Base-by-base conservation (phyloP, 306 rosid genomes). In the Begonia loranthoides region DNA sequence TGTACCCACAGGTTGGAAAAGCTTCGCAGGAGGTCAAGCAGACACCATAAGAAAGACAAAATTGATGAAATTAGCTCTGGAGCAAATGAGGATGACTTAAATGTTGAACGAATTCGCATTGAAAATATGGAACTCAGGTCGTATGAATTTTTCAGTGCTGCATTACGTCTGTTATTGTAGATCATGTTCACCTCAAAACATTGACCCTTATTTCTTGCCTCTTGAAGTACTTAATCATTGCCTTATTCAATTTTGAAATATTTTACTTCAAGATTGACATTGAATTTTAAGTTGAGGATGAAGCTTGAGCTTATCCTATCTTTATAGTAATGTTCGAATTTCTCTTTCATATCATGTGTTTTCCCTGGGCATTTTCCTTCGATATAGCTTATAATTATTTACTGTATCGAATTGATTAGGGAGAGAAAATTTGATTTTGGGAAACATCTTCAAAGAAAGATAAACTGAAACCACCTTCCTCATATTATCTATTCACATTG, bases 101-200 rank as follows among this genome's bases (percentile, higher is more conserved):
- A 9, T 65, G 93, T 89, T 60, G 95, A 85, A 69, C 82, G 95
- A 51, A 68, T 79, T 70, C 87, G 87, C 59, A 89, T 82, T 17
- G 94, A 90, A 76, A 90, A 76, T 60, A 73, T 85, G 90, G 83
- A 70, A 66, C 60, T 90, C 52, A 90, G 94, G 97, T 82, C 38
- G 17, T 48, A 17, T 36, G 10, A 19, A 41, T 4, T 50, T 60
- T 50, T 39, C 47, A 43, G 13, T 43, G 47, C 1, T 11, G 47
- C 15, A 43, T 43, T 43, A 1, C 10, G 47, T 43, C 7, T n/a
- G 14, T 11, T 43, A 43, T 43, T 43, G 13, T 43, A 12, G 17
- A 12, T 58, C 55, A 48, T 58, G 53, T 10, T 57, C 38, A 13
- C 8, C 15, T 19, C 2, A 41, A 41, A 28, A 28, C 36, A 28